These are phyloP conservation scores for Cordyceps javanica DNA, from an alignment of 2,329 filamentous ascomycete genomes.

Conservation along the genomic window DNA sequence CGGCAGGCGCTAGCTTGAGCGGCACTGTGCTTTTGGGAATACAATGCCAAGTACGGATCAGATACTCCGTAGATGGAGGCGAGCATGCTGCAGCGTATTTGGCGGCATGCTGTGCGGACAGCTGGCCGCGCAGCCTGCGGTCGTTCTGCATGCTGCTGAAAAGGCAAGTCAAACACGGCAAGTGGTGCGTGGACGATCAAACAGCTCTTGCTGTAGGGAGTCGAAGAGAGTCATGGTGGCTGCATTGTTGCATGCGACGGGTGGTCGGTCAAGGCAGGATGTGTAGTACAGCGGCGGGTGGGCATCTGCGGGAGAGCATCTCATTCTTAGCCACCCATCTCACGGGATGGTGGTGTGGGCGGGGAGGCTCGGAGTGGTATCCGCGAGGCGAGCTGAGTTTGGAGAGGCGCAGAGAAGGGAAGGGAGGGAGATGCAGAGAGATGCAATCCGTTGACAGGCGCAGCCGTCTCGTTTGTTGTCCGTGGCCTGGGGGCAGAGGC, in stretches of 20 bases:
- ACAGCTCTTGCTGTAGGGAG: neutral
- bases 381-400: conserved; percentile 1
- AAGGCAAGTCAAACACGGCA: neutral
- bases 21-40: neutral
- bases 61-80: too few species aligned
- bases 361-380: neutral
- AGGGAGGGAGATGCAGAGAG: neutral
- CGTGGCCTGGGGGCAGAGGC: too few species aligned
- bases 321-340: neutral
- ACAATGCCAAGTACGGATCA: too few species aligned
- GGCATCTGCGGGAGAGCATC: neutral
- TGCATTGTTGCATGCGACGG: neutral
- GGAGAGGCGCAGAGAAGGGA: too few species aligned
- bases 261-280: neutral
- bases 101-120: neutral
- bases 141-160: neutral
- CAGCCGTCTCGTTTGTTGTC: too few species aligned
- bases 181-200: neutral
- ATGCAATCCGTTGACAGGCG: too few species aligned
- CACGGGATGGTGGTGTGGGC: neutral
- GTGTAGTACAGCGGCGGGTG: neutral
- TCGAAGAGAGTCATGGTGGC: neutral
- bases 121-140: neutral
- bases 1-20: neutral
- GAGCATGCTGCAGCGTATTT: neutral